phyloP scores from a whole-genome alignment of 768 basidiomycete species.

The Albatrellus ellisii region DNA sequence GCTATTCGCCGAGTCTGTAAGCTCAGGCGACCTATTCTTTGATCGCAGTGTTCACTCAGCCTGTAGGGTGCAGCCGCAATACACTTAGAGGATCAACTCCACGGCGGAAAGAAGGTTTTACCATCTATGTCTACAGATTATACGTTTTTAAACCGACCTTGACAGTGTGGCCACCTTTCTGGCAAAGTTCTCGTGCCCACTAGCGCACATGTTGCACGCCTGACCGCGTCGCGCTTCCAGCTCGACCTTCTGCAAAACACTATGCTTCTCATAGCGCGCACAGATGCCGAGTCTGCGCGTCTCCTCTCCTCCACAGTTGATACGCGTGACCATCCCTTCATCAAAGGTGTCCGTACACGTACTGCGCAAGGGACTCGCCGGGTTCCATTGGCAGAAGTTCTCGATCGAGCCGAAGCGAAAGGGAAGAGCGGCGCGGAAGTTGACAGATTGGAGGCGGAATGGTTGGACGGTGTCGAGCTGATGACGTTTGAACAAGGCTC shows the following conservation, averaged over 20 bases:
- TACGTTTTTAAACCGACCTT: neutral
- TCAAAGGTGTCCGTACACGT: constrained; percentile 45
- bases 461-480: constrained; percentile 55
- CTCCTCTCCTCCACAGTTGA: constrained; percentile 81
- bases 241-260: constrained; percentile 81
- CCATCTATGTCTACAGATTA: neutral
- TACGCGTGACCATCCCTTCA: constrained; percentile 66
- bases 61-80: constrained; percentile 76
- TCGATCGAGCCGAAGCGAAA: constrained; percentile 51
- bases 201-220: constrained; percentile 73
- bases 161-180: constrained; percentile 75
- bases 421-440: constrained; percentile 58
- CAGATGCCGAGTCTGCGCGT: constrained; percentile 81
- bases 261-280: constrained; percentile 83
- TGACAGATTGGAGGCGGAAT: constrained; percentile 60
- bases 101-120: constrained; percentile 80
- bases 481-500: constrained; percentile 79
- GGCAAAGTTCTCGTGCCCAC: constrained; percentile 91
- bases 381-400: constrained; percentile 50
- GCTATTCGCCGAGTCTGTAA: constrained; percentile 84
- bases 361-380: constrained; percentile 22
- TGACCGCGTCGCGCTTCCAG: constrained; percentile 81
- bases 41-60: constrained; percentile 2
- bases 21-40: constrained; percentile 8
- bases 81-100: constrained; percentile 88